Percentiles rank a stretch among this genome's conserved stretches.
These are phyloP conservation scores for Spirogloea muscicola DNA, from an alignment of 139 green algal genomes.

Conservation along the genomic window DNA sequence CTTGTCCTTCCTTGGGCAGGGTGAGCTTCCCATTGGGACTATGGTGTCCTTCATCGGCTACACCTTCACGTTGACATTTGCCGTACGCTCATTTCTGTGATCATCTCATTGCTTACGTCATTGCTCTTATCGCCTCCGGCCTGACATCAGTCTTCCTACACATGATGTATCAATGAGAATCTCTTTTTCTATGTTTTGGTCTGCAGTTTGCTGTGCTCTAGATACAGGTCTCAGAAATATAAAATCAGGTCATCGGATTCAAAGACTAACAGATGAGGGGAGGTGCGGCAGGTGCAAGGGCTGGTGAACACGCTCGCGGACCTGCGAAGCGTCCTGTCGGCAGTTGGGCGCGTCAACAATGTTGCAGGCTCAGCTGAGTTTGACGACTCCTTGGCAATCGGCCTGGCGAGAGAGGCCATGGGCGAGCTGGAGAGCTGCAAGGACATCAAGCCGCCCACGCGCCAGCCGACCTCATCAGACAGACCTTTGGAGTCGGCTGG, in stretches of 20 bases:
- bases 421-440: conserved; percentile 8
- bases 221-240: neutral
- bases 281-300: conserved; percentile 23
- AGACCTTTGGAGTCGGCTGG: neutral
- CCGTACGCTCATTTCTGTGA: neutral
- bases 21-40: conserved; percentile 15
- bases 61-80: conserved; percentile 50
- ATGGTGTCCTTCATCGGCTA: conserved; percentile 47
- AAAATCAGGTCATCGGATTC: neutral
- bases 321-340: neutral
- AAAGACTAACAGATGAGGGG: neutral
- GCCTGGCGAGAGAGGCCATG: neutral
- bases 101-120: neutral
- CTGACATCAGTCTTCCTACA: no score
- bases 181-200: conserved; percentile 1
- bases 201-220: neutral
- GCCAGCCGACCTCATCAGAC: conserved; percentile 1
- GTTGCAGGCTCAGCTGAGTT: neutral
- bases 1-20: no score
- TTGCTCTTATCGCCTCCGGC: no score
- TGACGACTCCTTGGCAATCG: conserved; percentile 1
- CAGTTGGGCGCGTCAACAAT: conserved; percentile 40
- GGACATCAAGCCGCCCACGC: neutral
- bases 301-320: conserved; percentile 43
- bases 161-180: neutral